Evolutionary conservation across 441 rosid species (phyloP), one percentile per base, ranked within the genome.

Genomic region (Jatropha multifida): DNA sequence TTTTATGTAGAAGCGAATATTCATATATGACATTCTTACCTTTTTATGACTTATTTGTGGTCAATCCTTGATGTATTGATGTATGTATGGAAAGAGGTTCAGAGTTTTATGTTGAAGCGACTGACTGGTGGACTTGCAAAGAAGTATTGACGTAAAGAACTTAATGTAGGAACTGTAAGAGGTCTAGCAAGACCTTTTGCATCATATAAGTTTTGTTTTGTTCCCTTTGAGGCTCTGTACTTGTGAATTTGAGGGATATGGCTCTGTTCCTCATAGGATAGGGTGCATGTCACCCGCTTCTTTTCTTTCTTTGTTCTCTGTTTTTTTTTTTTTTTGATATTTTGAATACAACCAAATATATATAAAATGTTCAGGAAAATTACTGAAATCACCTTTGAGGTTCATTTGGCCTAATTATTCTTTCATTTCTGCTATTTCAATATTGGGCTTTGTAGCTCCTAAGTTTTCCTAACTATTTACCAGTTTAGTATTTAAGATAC

Each of bases 31-130:
- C 48, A 32, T 58, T 65, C 9, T 55, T 4, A 3, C 56, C n/a
- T 42, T 12, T 41, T 44, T 71, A 41, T 58, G 54, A 15, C 68
- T 72, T 61, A 42, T 59, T 61, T 60, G 68, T 72, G 68, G 13
- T 56, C 51, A 40, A 6, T 23, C 9, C n/a, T 13, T 15, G n/a
- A 56, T 27, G 54, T 13, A 18, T 68, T 69, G 17, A 52, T 70
- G 51, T 3, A 38, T 55, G 63, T 4, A 27, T 32, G 20, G n/a
- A 23, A 41, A 56, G 26, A 71, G 46, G 40, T 71, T 71, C 23
- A 59, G 58, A 48, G 59, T 72, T 69, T 27, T 70, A 6, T n/a
- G 18, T 40, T 60, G 44, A 61, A 61, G 17, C 17, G 26, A 52
- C 2, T 2, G 61, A 14, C 56, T 14, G 37, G 20, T 37, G 3